These are phyloP conservation scores for Fusarium papillatum DNA, from an alignment of 2,329 filamentous ascomycete species.

Conservation along the genomic window DNA sequence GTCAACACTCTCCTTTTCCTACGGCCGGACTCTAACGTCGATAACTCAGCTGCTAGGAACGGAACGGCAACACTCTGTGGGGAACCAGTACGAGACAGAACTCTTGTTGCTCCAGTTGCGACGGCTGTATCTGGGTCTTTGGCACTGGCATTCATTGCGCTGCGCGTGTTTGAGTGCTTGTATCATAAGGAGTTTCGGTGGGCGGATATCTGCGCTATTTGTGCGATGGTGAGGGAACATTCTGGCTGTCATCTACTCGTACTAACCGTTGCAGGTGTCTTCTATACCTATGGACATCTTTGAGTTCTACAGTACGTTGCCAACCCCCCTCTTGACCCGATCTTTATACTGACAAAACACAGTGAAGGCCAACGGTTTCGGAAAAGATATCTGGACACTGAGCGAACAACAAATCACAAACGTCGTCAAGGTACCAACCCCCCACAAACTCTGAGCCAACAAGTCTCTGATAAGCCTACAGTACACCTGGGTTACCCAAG, in stretches of 20 bases:
- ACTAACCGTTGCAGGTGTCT: not conserved
- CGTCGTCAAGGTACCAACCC: not conserved
- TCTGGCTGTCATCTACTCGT: not conserved
- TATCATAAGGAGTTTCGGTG: not conserved
- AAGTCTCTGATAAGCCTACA: not conserved
- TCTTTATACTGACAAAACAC: not conserved
- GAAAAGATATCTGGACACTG: slow-evolving; percentile 4
- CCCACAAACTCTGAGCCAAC: not conserved
- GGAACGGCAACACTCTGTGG: not conserved
- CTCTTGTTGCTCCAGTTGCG: not conserved
- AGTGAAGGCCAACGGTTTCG: slow-evolving; percentile 9
- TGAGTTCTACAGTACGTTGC: not conserved
- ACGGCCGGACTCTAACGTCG: not conserved
- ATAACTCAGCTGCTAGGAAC: not conserved
- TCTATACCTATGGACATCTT: not conserved
- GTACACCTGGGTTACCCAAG: slow-evolving; percentile 8
- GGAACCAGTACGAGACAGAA: not conserved
- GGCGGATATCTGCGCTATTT: not conserved
- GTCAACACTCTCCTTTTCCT: not conserved
- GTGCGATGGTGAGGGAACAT: not conserved
- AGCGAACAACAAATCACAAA: not conserved
- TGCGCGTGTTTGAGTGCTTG: not conserved
- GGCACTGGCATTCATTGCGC: not conserved
- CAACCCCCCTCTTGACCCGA: not conserved
- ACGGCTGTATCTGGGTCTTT: not conserved